Percentiles rank a stretch among this genome's conserved stretches.
phyloP scores from a whole-genome alignment of 768 basidiomycete genomes.

The Hygrocybe punicea region DNA sequence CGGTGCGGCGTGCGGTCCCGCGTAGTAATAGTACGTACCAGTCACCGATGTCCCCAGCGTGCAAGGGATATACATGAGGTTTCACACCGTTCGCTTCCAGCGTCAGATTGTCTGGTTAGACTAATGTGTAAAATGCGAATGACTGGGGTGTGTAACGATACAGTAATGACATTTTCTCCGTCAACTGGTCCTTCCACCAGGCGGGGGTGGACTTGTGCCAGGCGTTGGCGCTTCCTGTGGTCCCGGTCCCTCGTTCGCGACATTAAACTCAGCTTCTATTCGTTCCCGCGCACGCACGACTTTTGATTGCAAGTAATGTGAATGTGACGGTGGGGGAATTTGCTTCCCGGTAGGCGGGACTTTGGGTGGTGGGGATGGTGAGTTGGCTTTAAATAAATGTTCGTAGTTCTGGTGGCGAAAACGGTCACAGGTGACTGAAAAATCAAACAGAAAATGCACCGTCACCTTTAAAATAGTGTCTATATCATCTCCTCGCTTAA shows the following conservation, averaged over 20 bases:
- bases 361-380: slow-evolving; percentile 57
- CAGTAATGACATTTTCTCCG: neutral
- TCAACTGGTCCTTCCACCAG: neutral
- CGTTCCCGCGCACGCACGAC: slow-evolving; percentile 93
- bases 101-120: no score
- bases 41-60: no score
- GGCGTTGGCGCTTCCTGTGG: neutral
- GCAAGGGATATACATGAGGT: no score
- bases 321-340: slow-evolving; percentile 49
- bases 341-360: slow-evolving; percentile 46
- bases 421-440: neutral
- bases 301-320: slow-evolving; percentile 95
- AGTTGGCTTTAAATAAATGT: slow-evolving; percentile 87
- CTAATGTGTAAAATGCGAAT: no score
- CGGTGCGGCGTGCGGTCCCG: no score
- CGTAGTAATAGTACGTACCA: no score
- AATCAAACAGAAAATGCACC: slow-evolving; percentile 41
- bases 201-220: neutral
- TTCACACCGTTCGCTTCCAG: no score
- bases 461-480: slow-evolving; percentile 78
- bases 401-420: slow-evolving; percentile 71
- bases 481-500: slow-evolving; percentile 66
- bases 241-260: neutral
- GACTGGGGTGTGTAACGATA: no score
- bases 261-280: slow-evolving; percentile 79